These are phyloP conservation scores for Lactarius trivialis DNA, from an alignment of 768 basidiomycete genomes.

Conservation along the genomic window DNA sequence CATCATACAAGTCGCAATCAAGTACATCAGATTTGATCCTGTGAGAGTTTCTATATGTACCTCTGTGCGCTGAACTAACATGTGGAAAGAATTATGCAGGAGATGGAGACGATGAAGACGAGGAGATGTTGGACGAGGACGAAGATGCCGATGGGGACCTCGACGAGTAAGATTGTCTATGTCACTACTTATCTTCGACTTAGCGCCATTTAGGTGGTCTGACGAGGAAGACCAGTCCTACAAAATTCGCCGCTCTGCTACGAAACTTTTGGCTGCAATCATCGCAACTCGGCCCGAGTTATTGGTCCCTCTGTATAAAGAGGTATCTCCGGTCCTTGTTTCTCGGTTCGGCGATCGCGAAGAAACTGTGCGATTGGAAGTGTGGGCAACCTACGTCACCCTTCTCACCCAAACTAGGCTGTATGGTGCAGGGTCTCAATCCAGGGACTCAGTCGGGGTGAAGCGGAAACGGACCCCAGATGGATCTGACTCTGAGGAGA, in stretches of 20 bases:
- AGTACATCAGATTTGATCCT: conserved; percentile 90
- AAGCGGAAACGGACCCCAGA: conserved; percentile 76
- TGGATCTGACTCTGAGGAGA: conserved; percentile 68
- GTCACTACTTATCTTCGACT: conserved; percentile 10
- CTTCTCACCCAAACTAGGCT: conserved; percentile 80
- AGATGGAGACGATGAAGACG: conserved; percentile 58
- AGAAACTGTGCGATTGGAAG: conserved; percentile 86
- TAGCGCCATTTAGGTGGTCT: conserved; percentile 57
- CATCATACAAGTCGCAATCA: conserved; percentile 64
- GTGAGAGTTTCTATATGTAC: conserved; percentile 39
- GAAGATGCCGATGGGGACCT: conserved; percentile 78
- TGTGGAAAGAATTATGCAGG: conserved; percentile 71
- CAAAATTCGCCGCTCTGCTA: conserved; percentile 91
- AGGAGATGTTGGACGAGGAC: conserved; percentile 56
- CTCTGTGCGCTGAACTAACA: background rate
- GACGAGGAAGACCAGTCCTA: conserved; percentile 99
- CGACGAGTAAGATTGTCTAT: conserved; percentile 50
- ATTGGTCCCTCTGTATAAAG: conserved; percentile 68
- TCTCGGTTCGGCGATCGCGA: conserved; percentile 92
- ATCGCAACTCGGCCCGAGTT: conserved; percentile 89
- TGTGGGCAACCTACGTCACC: conserved; percentile 80
- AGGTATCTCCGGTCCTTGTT: conserved; percentile 82
- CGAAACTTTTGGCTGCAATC: conserved; percentile 80
- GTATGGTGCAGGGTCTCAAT: conserved; percentile 61
- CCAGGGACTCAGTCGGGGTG: conserved; percentile 45